Conservation (phyloP, 1,284 basidiomycete genomes). For the Chalciporus sp. region DNA sequence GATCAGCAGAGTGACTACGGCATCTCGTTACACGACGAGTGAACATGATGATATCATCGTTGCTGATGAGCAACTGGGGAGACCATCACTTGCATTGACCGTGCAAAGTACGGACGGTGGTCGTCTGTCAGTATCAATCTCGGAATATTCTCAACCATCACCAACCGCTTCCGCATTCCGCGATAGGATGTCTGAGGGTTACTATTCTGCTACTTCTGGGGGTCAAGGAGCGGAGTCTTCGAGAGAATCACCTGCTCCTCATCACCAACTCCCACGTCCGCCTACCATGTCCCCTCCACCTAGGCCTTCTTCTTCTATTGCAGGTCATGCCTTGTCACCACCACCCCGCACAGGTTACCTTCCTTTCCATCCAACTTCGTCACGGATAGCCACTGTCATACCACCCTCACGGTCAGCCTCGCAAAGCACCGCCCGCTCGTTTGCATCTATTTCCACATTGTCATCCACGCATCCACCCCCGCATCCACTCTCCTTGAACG, state of each 20-base stretch:
- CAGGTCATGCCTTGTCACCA: slow-evolving; percentile 44
- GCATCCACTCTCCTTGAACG: slow-evolving; percentile 39
- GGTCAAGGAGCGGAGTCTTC: slow-evolving; percentile 9
- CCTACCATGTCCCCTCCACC: slow-evolving; percentile 54
- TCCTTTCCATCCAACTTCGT: slow-evolving; percentile 21
- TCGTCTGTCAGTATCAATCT: slow-evolving; percentile 56
- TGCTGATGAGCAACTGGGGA: slow-evolving; percentile 32
- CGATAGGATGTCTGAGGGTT: slow-evolving; percentile 42
- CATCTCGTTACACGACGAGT: slow-evolving; percentile 45
- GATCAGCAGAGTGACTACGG: slow-evolving; percentile 35
- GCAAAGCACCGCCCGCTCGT: slow-evolving; percentile 33
- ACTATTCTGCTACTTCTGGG: slow-evolving; percentile 30
- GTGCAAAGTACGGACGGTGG: slow-evolving; percentile 35
- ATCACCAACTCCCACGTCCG: slow-evolving; percentile 36
- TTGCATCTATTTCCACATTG: slow-evolving; percentile 32
- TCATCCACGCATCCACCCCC: slow-evolving; percentile 24
- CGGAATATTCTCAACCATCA: slow-evolving; percentile 59
- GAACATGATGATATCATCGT: slow-evolving; percentile 40
- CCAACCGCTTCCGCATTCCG: slow-evolving; percentile 74
- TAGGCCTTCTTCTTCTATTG: slow-evolving; percentile 47
- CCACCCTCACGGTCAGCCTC: slow-evolving; percentile 29
- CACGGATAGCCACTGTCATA: slow-evolving; percentile 21
- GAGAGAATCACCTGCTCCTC: slow-evolving; percentile 13
- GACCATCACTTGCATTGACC: slow-evolving; percentile 39
- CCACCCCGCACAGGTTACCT: slow-evolving; percentile 51